These are phyloP conservation scores for Nephelium lappaceum DNA, from an alignment of 345 rosid genomes.

Conservation along the genomic window DNA sequence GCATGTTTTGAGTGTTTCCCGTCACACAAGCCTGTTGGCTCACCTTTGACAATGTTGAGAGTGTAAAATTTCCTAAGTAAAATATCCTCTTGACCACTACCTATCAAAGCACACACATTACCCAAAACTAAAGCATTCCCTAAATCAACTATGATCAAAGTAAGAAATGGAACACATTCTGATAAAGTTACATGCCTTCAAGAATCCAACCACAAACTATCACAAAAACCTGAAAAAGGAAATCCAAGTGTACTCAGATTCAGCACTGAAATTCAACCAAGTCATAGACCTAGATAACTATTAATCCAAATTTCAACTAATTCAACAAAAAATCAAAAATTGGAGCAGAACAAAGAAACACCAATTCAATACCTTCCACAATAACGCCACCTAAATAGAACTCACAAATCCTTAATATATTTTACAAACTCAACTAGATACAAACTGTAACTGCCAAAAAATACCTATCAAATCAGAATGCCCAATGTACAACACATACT, in stretches of 20 bases:
- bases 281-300: background rate
- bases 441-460: background rate
- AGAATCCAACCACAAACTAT: background rate
- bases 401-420: background rate
- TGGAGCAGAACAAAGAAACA: background rate
- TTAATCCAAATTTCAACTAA: conserved; percentile 17
- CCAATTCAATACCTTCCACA: background rate
- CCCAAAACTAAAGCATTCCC: background rate
- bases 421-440: background rate
- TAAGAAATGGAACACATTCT: background rate
- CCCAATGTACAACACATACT: background rate
- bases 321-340: background rate
- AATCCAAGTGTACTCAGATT: background rate
- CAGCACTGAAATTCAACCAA: too few relatives aligned
- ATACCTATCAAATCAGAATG: background rate
- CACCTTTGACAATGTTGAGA: background rate
- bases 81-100: background rate
- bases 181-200: background rate
- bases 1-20: background rate
- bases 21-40: background rate
- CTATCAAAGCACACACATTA: conserved; percentile 1
- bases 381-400: background rate
- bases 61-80: background rate
- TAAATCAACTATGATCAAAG: background rate
- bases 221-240: background rate